phyloP scores from a whole-genome alignment of 805 yeast genomes.

The Blastobotrys muscicola region DNA sequence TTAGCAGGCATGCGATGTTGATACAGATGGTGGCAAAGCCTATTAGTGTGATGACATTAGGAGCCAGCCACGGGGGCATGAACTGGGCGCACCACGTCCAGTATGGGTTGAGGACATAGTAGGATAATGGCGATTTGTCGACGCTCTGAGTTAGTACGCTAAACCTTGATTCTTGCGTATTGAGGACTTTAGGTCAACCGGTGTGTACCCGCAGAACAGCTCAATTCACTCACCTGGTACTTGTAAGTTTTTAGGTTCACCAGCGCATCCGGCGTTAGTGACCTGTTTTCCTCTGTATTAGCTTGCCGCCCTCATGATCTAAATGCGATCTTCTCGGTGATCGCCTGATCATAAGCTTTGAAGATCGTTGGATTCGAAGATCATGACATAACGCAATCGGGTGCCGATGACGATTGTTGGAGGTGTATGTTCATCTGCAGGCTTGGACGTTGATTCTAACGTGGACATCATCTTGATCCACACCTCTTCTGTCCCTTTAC shows the following conservation, averaged over 20 bases:
- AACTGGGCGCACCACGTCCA: constrained; percentile 72
- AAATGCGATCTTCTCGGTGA: too few relatives aligned
- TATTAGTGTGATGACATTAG: constrained; percentile 76
- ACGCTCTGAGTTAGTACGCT: constrained; percentile 35
- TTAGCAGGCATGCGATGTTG: constrained; percentile 53
- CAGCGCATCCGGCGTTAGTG: constrained; percentile 16
- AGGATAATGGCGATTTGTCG: constrained; percentile 74
- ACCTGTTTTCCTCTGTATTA: neutral
- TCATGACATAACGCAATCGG: too few relatives aligned
- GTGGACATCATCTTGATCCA: too few relatives aligned
- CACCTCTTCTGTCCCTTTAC: too few relatives aligned
- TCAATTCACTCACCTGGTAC: constrained; percentile 22
- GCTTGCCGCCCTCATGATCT: too few relatives aligned
- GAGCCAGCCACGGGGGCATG: constrained; percentile 90
- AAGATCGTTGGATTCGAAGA: too few relatives aligned
- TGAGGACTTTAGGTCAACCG: neutral
- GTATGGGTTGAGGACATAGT: constrained; percentile 70
- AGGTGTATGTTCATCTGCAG: too few relatives aligned
- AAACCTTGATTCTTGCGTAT: too few relatives aligned
- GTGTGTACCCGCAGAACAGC: too few relatives aligned
- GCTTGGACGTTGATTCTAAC: too few relatives aligned
- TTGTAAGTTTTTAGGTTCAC: constrained; percentile 20
- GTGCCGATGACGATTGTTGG: too few relatives aligned
- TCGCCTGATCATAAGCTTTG: too few relatives aligned
- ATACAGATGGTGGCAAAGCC: constrained; percentile 65